Base-by-base conservation (phyloP, 352 stramenopile genomes). In the Elongisporangium undulatum region DNA sequence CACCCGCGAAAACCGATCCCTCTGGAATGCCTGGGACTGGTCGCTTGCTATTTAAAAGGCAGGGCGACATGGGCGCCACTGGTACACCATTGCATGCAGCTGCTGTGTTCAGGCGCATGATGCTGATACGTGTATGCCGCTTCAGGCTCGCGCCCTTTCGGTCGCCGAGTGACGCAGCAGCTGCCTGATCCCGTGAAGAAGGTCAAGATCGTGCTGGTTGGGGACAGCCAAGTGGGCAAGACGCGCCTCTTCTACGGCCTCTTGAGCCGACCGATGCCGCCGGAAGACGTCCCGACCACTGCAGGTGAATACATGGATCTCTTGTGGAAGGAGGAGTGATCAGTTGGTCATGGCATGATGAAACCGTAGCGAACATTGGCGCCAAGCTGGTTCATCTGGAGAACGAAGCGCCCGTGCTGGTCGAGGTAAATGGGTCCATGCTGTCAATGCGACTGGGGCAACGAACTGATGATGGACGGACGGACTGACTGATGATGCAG, bases 321-420 rank as follows among this genome's bases (percentile, higher is more conserved):
- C n/a, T n/a, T n/a, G n/a, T 41, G 29, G 29, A 9, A 41, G 29
- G 29, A 41, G 9, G 29, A 41, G 29, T n/a, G n/a, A n/a, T n/a
- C n/a, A 41, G 9, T 9, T 41, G 29, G n/a, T n/a, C n/a, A 41
- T 41, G 5, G 5, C 1, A 41, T 41, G 5, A 41, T 41, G 29
- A 34, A 41, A 4, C 1, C 9, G 8, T 15, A 85, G 74, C 66
- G 15, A 72, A 66, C 41, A 73, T 88, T 48, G 80, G 77, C 20
- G 72, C 71, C 15, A 90, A 90, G 60, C 55, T 90, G 22, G 41
- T 90, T 53, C 64, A 67, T 45, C 63, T 90, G 9, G 70, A 82
- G 22, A 64, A 57, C 1, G 53, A 71, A 2, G 38, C 59, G 6
- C 75, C 62, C 4, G 60, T 77, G 22, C 53, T 88, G 5, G 55